Conservation (phyloP, 2,329 filamentous ascomycete species). For the Talaromyces sp. region DNA sequence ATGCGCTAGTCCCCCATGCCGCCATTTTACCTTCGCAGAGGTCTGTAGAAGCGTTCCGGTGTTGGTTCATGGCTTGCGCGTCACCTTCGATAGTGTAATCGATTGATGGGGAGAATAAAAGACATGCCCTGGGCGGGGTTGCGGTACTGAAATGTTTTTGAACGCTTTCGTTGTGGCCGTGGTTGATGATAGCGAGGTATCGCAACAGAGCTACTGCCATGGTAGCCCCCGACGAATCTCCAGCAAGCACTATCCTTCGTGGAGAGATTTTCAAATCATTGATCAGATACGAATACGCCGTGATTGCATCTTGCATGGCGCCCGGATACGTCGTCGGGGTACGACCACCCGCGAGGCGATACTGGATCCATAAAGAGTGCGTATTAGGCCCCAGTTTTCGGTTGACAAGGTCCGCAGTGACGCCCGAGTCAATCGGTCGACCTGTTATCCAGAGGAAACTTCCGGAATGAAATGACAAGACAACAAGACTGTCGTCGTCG, state of each 20-base stretch:
- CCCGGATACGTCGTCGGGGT: neutral
- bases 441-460: slow-evolving; percentile 8
- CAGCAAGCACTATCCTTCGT: neutral
- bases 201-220: neutral
- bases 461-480: slow-evolving; percentile 13
- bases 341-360: neutral
- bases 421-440: neutral
- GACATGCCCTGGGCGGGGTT: slow-evolving; percentile 18
- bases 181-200: neutral
- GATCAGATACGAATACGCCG: neutral
- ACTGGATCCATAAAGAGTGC: neutral
- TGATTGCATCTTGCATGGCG: neutral
- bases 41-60: slow-evolving; percentile 20
- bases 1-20: slow-evolving; percentile 21
- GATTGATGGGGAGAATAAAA: slow-evolving; percentile 22
- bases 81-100: slow-evolving; percentile 12
- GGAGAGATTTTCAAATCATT: neutral
- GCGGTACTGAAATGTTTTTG: neutral
- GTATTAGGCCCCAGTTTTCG: neutral
- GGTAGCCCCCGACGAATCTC: neutral
- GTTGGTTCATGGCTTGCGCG: slow-evolving; percentile 3
- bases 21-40: slow-evolving; percentile 18
- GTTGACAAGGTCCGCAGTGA: neutral
- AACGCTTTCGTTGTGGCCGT: neutral
- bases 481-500: neutral